These are phyloP conservation scores for Linnemannia exigua DNA, from an alignment of 192 early-diverging fungal genomes.

Conservation along the genomic window DNA sequence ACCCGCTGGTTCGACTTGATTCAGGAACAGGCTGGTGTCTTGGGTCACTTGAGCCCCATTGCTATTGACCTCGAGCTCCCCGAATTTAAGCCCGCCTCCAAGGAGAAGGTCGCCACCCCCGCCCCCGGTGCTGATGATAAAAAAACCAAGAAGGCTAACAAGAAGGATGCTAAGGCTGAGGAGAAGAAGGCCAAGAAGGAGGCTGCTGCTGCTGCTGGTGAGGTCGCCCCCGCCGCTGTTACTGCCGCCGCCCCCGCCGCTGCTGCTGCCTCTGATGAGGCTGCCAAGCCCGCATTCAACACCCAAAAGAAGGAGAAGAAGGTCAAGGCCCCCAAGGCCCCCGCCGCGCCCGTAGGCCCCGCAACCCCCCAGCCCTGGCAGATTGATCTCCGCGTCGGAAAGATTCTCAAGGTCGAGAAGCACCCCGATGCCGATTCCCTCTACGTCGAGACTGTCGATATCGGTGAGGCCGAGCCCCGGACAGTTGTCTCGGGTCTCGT, in stretches of 20 bases:
- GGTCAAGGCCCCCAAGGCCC: slow-evolving; percentile 66
- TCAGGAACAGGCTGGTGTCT: slow-evolving; percentile 71
- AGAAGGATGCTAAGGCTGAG: slow-evolving; percentile 65
- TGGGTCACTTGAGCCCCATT: slow-evolving; percentile 62
- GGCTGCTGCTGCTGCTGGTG: slow-evolving; percentile 36
- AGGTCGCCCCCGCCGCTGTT: slow-evolving; percentile 29
- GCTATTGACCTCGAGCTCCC: slow-evolving; percentile 70
- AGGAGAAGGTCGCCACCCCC: slow-evolving; percentile 53
- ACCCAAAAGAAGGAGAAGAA: slow-evolving; percentile 74
- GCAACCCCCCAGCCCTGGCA: slow-evolving; percentile 76
- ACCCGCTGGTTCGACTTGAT: slow-evolving; percentile 86
- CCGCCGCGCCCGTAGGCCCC: slow-evolving; percentile 61
- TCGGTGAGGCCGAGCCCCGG: slow-evolving; percentile 87
- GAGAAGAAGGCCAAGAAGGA: slow-evolving; percentile 60
- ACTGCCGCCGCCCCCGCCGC: slow-evolving; percentile 39
- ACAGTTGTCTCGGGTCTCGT: slow-evolving; percentile 95
- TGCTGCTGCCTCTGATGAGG: slow-evolving; percentile 39
- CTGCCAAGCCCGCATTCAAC: slow-evolving; percentile 54
- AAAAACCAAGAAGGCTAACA: slow-evolving; percentile 56
- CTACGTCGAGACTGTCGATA: slow-evolving; percentile 96
- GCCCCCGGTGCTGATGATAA: slow-evolving; percentile 46
- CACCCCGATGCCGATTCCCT: slow-evolving; percentile 98
- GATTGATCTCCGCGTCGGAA: slow-evolving; percentile 95
- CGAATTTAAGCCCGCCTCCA: slow-evolving; percentile 49
- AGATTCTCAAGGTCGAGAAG: slow-evolving; percentile 83